Evolutionary conservation across 176 grass and related monocot genomes (phyloP).

Genomic region (Alloteropsis semialata): DNA sequence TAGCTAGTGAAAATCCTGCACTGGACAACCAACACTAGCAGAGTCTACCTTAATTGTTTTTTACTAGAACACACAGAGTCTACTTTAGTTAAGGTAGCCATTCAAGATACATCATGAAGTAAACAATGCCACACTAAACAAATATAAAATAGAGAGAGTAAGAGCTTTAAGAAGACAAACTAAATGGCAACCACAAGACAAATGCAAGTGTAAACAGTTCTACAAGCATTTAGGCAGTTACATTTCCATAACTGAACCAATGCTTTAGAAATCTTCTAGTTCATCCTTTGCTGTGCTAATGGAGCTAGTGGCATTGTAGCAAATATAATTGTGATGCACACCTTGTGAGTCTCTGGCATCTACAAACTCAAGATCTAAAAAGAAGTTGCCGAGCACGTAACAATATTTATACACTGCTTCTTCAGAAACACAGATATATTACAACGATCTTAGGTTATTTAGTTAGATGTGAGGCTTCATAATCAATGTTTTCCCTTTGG

Average conservation of each 20-base stretch:
- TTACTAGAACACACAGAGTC: too few relatives aligned
- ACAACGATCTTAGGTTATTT: not conserved
- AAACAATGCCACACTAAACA: not conserved
- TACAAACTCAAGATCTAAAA: not conserved
- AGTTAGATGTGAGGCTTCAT: not conserved
- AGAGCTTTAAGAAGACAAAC: not conserved
- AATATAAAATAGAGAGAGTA: not conserved
- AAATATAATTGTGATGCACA: not conserved
- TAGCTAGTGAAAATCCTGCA: constrained; percentile 6
- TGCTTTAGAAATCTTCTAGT: not conserved
- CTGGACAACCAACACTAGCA: not conserved
- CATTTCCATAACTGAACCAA: not conserved
- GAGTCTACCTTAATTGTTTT: not conserved
- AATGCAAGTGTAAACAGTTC: not conserved
- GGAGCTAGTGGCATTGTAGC: not conserved
- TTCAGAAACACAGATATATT: not conserved
- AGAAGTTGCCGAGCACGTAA: not conserved
- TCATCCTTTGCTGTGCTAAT: not conserved
- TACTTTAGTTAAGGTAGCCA: not conserved
- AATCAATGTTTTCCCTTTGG: not conserved
- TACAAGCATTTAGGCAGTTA: not conserved
- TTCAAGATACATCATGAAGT: not conserved
- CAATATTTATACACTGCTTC: not conserved
- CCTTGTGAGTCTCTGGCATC: not conserved
- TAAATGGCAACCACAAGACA: not conserved